Evolutionary conservation across 2,329 filamentous ascomycete species (phyloP), one percentile per base, ranked within the genome.

Genomic region (Boeremia exigua): DNA sequence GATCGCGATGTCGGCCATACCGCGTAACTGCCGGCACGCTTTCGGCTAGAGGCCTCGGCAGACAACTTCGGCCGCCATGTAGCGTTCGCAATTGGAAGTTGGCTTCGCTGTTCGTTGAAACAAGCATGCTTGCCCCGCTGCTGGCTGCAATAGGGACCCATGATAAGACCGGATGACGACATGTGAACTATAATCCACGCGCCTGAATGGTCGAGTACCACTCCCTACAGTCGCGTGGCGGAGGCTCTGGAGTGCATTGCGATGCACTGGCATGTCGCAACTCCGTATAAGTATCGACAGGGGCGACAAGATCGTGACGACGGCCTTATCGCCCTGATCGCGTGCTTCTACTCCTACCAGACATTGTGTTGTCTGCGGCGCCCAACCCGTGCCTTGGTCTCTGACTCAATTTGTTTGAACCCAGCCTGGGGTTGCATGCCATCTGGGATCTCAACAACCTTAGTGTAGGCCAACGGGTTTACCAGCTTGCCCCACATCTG

Each of bases 341-440:
- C 19, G 19, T 23, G 19, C 19, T 23, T 23, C 19, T 3, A 23
- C 30, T 32, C 30, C 14, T 32, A 32, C 30, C 10, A 10, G 9
- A 32, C 30, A 32, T 32, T 32, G 30, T 14, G 6, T 14, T 3
- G 14, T 32, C 10, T 14, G 30, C 14, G 30, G 14, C 10, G 12
- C 32, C 15, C 8, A 30, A 3, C n/a, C 10, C 8, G 19, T 23
- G 19, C n/a, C 30, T 15, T 15, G 15, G 2, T 9, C 15, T 30
- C 17, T 36, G 30, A 7, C n/a, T 11, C 14, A 4, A n/a, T 29
- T 25, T 38, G 62, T 34, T 61, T 65, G 44, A 72, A 74, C 55
- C 69, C 71, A 1, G 55, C 60, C n/a, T 72, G 63, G 1, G 72
- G 69, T 42, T 74, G 70, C 54, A 71, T 57, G 5, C 72, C 72